Percentiles rank a stretch among this genome's conserved stretches.
Evolutionary conservation across 2,329 filamentous ascomycete species (phyloP).

Genomic region (Trichoderma harzianum): DNA sequence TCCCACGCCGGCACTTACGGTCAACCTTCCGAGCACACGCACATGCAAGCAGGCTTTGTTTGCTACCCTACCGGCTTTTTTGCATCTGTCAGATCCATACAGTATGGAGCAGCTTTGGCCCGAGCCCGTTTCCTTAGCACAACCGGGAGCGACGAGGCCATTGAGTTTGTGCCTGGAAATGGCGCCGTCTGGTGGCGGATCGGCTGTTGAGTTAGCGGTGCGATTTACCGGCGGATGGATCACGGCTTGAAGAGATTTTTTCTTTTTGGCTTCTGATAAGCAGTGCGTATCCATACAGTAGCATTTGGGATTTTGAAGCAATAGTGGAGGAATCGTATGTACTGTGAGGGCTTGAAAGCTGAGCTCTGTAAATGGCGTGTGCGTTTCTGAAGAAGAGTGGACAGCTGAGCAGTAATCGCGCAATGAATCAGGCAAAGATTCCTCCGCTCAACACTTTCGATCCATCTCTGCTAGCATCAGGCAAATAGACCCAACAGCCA

Average conservation of each 20-base stretch:
- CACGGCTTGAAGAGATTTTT: slow-evolving; percentile 3
- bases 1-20: not conserved
- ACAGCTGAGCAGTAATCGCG: not conserved
- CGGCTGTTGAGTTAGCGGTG: not conserved
- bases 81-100: not conserved
- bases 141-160: not conserved
- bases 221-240: not conserved
- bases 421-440: not conserved
- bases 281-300: not conserved
- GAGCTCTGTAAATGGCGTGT: not conserved
- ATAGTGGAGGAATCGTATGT: not conserved
- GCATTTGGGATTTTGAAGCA: not conserved
- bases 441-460: not conserved
- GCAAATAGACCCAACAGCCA: not conserved
- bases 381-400: not conserved
- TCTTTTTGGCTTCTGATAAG: not conserved
- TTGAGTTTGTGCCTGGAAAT: slow-evolving; percentile 11
- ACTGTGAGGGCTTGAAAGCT: not conserved
- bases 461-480: not conserved
- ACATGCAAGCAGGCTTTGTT: not conserved
- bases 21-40: not conserved
- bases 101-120: not conserved
- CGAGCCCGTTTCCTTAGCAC: not conserved
- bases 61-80: not conserved
- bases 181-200: not conserved